These are phyloP conservation scores for Ormosia emarginata DNA, from an alignment of 306 rosid genomes.

Conservation along the genomic window DNA sequence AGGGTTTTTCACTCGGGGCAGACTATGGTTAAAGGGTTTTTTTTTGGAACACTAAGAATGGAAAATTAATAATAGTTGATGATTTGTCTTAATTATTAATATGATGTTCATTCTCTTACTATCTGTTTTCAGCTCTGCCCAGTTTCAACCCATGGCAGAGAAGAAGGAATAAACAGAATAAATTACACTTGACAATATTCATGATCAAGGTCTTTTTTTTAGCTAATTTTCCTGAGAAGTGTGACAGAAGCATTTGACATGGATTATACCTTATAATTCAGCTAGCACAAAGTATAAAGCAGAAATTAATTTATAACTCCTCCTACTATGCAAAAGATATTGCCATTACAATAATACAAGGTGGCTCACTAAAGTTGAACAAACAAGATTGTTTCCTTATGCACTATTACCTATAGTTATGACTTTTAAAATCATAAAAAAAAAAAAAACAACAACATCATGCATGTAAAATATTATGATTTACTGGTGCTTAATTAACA, in stretches of 20 bases:
- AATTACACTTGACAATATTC: background rate
- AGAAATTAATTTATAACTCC: background rate
- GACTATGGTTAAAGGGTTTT: background rate
- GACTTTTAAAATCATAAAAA: background rate
- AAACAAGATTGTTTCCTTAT: background rate
- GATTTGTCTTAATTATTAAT: background rate
- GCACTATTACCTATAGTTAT: background rate
- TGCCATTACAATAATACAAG: background rate
- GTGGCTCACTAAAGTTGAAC: background rate
- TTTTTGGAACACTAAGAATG: background rate
- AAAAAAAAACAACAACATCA: background rate
- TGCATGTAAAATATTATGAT: background rate
- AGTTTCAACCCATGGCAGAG: background rate
- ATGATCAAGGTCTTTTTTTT: background rate
- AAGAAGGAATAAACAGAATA: background rate
- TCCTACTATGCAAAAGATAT: slow-evolving; percentile 2
- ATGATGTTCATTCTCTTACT: background rate
- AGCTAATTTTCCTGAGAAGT: background rate
- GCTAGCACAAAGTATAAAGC: background rate
- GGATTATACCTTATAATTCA: background rate
- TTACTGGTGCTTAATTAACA: background rate
- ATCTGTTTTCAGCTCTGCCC: background rate
- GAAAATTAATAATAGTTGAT: background rate
- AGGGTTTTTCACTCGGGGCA: background rate
- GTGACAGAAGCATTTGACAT: background rate